These are phyloP conservation scores for Phytomonas sp. DNA, from an alignment of 208 protist genomes.

Conservation along the genomic window DNA sequence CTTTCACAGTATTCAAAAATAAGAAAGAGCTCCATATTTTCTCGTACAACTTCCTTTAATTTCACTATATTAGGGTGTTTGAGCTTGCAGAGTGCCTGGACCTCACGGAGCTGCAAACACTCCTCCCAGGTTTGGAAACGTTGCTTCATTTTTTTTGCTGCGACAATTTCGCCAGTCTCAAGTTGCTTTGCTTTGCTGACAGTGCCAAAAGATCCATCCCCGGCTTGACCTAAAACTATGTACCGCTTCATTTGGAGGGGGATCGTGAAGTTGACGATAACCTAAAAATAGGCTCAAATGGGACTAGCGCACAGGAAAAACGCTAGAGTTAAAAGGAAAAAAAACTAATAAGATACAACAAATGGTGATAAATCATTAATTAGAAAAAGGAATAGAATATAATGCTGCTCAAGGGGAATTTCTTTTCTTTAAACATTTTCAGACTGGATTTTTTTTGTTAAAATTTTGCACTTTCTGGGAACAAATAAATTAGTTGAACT, in stretches of 20 bases:
- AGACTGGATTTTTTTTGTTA: too few species aligned
- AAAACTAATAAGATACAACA: neutral
- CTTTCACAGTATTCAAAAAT: conserved; percentile 97
- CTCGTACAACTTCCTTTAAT: conserved; percentile 96
- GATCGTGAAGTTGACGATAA: neutral
- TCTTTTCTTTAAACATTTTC: too few species aligned
- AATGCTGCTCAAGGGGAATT: too few species aligned
- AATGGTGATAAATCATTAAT: neutral
- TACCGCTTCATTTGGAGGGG: conserved; percentile 88
- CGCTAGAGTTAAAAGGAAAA: neutral
- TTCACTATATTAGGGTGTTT: conserved; percentile 97
- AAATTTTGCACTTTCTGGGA: too few species aligned
- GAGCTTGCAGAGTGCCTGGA: conserved; percentile 94
- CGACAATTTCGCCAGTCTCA: conserved; percentile 91
- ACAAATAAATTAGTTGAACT: neutral
- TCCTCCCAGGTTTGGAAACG: conserved; percentile 97
- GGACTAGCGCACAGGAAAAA: neutral
- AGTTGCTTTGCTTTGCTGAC: conserved; percentile 92
- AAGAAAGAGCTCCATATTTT: conserved; percentile 96
- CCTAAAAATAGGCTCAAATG: neutral
- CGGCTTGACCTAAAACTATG: conserved; percentile 90
- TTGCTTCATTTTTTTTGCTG: conserved; percentile 99
- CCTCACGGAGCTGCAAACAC: conserved; percentile 94
- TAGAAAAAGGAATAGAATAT: neutral
- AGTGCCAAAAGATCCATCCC: conserved; percentile 96